Evolutionary conservation across 2,329 filamentous ascomycete genomes (phyloP).

Genomic region (Arthroderma sp.): DNA sequence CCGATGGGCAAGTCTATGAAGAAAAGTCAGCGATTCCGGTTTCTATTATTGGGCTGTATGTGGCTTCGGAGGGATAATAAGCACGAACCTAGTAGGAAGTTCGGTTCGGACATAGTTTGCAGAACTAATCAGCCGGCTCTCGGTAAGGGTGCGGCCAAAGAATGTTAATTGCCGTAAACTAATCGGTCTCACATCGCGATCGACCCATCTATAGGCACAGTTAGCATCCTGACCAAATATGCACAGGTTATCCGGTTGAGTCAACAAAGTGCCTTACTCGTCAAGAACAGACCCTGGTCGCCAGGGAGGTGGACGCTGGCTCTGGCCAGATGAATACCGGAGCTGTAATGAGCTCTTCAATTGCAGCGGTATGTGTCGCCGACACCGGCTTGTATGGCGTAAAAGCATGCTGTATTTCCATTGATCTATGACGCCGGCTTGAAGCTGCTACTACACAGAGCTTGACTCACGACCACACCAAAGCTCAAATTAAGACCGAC

Average conservation of each 20-base stretch:
- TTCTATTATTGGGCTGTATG: not conserved
- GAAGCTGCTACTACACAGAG: not conserved
- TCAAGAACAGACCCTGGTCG: conserved; percentile 46
- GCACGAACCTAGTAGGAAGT: conserved; percentile 61
- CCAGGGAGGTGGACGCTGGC: conserved; percentile 36
- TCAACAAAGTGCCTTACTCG: conserved; percentile 33
- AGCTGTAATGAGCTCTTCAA: conserved; percentile 8
- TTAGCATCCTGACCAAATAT: conserved; percentile 9
- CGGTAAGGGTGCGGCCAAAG: conserved; percentile 85
- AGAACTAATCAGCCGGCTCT: conserved; percentile 76
- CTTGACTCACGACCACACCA: too few relatives aligned
- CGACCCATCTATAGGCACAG: conserved; percentile 61
- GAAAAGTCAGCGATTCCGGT: not conserved
- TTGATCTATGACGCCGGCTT: conserved; percentile 1
- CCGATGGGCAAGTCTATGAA: conserved; percentile 66
- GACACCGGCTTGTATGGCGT: conserved; percentile 23
- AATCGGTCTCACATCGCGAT: conserved; percentile 84
- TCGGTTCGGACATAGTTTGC: conserved; percentile 97
- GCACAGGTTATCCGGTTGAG: not conserved
- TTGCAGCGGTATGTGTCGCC: conserved; percentile 16
- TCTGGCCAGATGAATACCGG: conserved; percentile 17
- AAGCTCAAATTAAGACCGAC: too few relatives aligned
- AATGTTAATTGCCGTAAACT: conserved; percentile 93
- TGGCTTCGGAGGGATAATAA: not conserved
- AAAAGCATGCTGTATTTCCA: conserved; percentile 21